phyloP scores from a whole-genome alignment of 441 rosid genomes.

The Pelargonium australe region DNA sequence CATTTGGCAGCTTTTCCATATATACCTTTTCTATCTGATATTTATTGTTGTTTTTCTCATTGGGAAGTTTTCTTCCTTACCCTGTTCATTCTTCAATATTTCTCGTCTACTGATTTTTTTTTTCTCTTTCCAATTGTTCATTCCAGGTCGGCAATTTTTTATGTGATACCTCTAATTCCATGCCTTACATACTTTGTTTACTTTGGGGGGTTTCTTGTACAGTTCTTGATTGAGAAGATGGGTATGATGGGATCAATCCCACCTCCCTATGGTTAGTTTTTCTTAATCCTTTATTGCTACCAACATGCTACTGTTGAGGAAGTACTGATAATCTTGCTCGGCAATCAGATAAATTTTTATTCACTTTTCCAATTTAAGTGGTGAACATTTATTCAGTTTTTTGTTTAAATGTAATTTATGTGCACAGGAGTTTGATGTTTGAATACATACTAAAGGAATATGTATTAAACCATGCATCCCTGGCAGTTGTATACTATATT shows the following conservation, averaged over 20 bases:
- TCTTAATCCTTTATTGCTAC: background rate
- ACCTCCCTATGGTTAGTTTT: conserved; percentile 79
- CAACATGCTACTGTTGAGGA: background rate
- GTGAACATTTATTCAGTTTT: background rate
- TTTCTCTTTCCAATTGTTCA: conserved; percentile 15
- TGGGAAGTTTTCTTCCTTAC: background rate
- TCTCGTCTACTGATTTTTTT: background rate
- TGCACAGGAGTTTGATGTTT: background rate
- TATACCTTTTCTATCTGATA: background rate
- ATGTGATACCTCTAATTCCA: conserved; percentile 64
- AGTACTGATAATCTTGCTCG: background rate
- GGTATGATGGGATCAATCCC: conserved; percentile 95
- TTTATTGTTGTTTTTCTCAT: background rate
- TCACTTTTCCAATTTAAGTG: background rate
- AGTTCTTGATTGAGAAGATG: conserved; percentile 87
- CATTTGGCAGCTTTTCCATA: conserved; percentile 1
- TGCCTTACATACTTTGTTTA: conserved; percentile 61
- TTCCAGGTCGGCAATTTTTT: conserved; percentile 67
- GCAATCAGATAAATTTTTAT: background rate
- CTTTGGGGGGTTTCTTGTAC: conserved; percentile 76
- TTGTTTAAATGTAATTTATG: background rate
- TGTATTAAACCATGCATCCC: conserved; percentile 4
- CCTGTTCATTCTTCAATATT: background rate
- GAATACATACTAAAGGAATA: conserved; percentile 1
- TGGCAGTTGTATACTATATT: background rate